phyloP scores from a whole-genome alignment of 768 basidiomycete species.

The Psilocybe cyanescens region DNA sequence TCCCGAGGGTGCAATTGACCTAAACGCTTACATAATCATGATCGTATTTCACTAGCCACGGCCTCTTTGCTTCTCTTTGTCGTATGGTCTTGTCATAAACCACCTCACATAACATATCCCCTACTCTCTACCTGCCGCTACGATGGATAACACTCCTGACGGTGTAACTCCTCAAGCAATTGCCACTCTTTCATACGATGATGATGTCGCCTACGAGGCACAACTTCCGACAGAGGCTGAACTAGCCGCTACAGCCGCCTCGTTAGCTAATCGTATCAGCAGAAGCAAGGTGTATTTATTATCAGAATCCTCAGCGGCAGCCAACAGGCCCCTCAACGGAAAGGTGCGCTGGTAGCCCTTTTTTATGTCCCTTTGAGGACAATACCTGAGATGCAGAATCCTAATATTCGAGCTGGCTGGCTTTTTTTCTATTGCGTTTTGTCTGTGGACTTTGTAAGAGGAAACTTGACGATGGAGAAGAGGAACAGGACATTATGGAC shows the following conservation, averaged over 20 bases:
- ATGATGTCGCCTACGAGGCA: slow-evolving; percentile 58
- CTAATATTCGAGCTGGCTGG: slow-evolving; percentile 46
- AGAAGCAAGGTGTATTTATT: slow-evolving; percentile 77
- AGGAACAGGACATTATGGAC: slow-evolving; percentile 34
- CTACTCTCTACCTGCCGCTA: slow-evolving; percentile 8
- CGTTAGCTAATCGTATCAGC: slow-evolving; percentile 71
- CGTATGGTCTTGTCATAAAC: background rate
- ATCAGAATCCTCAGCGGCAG: slow-evolving; percentile 62
- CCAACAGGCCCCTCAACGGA: slow-evolving; percentile 42
- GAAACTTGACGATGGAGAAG: slow-evolving; percentile 40
- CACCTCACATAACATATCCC: slow-evolving; percentile 9
- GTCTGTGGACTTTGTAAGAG: slow-evolving; percentile 40
- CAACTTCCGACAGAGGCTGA: slow-evolving; percentile 46
- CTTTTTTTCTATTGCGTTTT: slow-evolving; percentile 18
- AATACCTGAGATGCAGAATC: slow-evolving; percentile 37
- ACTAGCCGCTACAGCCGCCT: slow-evolving; percentile 28
- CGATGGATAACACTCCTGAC: slow-evolving; percentile 56
- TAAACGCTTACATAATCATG: slow-evolving; percentile 19
- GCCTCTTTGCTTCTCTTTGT: background rate
- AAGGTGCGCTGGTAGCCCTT: slow-evolving; percentile 65
- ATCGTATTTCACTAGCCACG: background rate
- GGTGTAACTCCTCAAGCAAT: slow-evolving; percentile 32
- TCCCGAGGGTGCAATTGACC: background rate
- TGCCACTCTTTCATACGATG: slow-evolving; percentile 54
- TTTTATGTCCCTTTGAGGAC: slow-evolving; percentile 30